Evolutionary conservation across 305 asterid species (phyloP).

Genomic region (Ilex paraguariensis): DNA sequence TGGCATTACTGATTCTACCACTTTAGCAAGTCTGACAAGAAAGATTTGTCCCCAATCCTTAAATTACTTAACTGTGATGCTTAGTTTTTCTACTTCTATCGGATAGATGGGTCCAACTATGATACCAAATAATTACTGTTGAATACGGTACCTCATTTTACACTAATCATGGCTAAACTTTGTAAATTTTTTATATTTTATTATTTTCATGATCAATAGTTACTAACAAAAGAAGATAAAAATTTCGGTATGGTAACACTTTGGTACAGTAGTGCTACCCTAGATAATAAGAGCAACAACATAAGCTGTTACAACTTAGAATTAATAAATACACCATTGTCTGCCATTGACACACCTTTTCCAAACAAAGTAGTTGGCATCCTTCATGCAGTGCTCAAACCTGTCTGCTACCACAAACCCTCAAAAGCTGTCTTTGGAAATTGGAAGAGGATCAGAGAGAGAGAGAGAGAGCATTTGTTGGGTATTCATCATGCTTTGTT

Average conservation of each 20-base stretch:
- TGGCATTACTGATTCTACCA: constrained; percentile 10
- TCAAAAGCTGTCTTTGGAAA: constrained; percentile 15
- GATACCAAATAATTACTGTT: not conserved
- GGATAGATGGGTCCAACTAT: no score
- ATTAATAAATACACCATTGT: constrained; percentile 49
- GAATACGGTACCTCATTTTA: not conserved
- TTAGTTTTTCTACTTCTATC: no score
- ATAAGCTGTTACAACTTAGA: constrained; percentile 25
- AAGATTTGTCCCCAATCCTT: constrained; percentile 8
- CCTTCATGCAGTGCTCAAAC: constrained; percentile 48
- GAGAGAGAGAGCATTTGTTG: not conserved
- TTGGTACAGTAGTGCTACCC: not conserved
- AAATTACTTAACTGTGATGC: no score
- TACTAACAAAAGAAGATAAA: no score
- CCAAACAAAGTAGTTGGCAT: constrained; percentile 68
- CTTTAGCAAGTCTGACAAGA: constrained; percentile 18
- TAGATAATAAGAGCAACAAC: constrained; percentile 4
- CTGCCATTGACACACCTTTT: constrained; percentile 69
- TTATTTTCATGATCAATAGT: no score
- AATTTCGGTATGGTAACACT: no score
- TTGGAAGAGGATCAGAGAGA: constrained; percentile 19
- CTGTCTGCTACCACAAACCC: constrained; percentile 44
- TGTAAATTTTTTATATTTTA: no score
- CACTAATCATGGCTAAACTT: no score
- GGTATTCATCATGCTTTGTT: constrained; percentile 33